A percentile compares a stretch with the other conserved stretches of the same genome.
Evolutionary conservation across 805 yeast species (phyloP).

Genomic region (Monosporozyma servazzii): DNA sequence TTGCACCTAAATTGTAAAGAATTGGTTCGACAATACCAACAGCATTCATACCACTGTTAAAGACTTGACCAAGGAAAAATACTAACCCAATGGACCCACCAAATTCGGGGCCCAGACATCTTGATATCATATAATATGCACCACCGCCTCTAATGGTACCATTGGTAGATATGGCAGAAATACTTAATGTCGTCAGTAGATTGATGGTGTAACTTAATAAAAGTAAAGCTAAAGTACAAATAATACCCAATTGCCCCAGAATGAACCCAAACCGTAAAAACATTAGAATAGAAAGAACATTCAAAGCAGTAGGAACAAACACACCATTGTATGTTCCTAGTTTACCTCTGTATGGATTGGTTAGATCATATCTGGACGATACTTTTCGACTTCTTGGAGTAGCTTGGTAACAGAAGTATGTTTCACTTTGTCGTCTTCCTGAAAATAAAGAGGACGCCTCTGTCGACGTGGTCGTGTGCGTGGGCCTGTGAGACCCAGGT

Average conservation of each 20-base stretch:
- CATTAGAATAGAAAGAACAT: conserved; percentile 90
- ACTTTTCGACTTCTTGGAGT: conserved; percentile 17
- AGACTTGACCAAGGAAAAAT: conserved; percentile 87
- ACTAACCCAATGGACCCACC: conserved; percentile 97
- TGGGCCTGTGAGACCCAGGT: conserved; percentile 29
- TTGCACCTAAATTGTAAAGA: conserved; percentile 62
- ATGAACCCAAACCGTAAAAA: conserved; percentile 92
- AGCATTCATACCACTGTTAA: conserved; percentile 86
- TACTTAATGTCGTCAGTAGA: conserved; percentile 75
- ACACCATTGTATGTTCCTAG: conserved; percentile 83
- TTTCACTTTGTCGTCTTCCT: conserved; percentile 13
- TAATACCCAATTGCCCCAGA: conserved; percentile 85
- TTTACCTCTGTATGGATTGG: conserved; percentile 36
- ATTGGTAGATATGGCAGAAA: conserved; percentile 93
- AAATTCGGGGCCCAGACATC: conserved; percentile 94
- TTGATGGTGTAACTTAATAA: conserved; percentile 71
- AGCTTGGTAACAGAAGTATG: conserved; percentile 27
- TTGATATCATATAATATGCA: conserved; percentile 92
- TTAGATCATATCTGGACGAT: conserved; percentile 27
- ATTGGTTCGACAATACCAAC: conserved; percentile 93
- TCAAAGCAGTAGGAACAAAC: conserved; percentile 85
- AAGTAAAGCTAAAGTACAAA: conserved; percentile 64
- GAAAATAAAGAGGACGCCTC: conserved; percentile 21
- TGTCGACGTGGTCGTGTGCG: conserved; percentile 3
- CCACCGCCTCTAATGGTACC: conserved; percentile 98